These are phyloP conservation scores for Primulina eburnea DNA, from an alignment of 257 asterid genomes.

Conservation along the genomic window DNA sequence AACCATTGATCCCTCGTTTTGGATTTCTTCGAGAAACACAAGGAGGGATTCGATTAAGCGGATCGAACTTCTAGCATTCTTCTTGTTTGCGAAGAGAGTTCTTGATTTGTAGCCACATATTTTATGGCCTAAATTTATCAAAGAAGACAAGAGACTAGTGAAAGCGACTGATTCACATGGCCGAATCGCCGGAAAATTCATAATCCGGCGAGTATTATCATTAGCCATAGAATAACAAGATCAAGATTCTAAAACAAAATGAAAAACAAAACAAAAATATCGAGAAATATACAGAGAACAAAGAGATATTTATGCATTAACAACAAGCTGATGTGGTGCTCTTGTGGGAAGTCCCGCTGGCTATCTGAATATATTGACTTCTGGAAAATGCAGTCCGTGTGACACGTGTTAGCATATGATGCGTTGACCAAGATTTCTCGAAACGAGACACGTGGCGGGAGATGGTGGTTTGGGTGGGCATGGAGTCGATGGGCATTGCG, in stretches of 20 bases:
- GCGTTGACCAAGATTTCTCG: conserved; percentile 5
- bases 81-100: conserved; percentile 48
- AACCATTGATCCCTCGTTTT: conserved; percentile 11
- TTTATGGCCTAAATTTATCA: conserved; percentile 40
- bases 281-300: conserved; percentile 19
- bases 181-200: conserved; percentile 78
- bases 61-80: conserved; percentile 43
- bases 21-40: conserved; percentile 56
- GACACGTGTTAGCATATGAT: conserved; percentile 35
- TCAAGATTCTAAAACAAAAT: not conserved
- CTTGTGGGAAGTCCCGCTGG: not conserved
- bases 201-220: conserved; percentile 69
- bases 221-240: conserved; percentile 43
- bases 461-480: conserved; percentile 12
- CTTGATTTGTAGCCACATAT: conserved; percentile 50
- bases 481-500: conserved; percentile 2
- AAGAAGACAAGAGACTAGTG: conserved; percentile 41
- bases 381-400: not conserved
- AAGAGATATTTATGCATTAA: not conserved
- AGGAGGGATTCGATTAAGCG: conserved; percentile 49
- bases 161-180: conserved; percentile 58
- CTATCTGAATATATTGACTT: not conserved
- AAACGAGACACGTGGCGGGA: conserved; percentile 23
- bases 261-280: not conserved
- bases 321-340: not conserved